Conservation (phyloP, 108 stramenopile genomes). For the Nannochloropsis salina region DNA sequence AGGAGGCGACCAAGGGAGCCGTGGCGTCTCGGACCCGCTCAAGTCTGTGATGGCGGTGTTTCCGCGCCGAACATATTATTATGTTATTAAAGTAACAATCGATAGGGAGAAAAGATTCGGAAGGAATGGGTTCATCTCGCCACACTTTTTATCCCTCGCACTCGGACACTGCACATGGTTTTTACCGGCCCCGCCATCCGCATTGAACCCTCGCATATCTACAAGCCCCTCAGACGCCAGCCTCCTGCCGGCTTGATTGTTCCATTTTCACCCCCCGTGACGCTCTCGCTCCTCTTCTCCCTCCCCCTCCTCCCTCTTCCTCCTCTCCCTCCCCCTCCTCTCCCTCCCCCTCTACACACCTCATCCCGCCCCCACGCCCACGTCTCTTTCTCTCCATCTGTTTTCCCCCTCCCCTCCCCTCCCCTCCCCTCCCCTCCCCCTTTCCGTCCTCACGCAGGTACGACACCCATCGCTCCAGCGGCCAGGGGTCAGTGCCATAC, state of each 20-base stretch:
- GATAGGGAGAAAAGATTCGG: too few species aligned
- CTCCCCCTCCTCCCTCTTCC: background rate
- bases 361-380: background rate
- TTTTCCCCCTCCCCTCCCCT: background rate
- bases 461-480: background rate
- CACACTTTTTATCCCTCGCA: too few species aligned
- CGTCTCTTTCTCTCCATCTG: background rate
- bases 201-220: too few species aligned
- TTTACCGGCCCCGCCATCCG: too few species aligned
- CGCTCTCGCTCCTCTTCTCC: background rate
- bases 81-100: too few species aligned
- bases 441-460: background rate
- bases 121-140: too few species aligned
- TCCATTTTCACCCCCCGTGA: background rate
- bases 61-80: too few species aligned
- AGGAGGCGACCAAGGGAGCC: too few species aligned
- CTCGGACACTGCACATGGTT: too few species aligned
- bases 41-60: too few species aligned
- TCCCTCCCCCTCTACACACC: background rate
- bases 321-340: background rate
- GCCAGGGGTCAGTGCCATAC: slow-evolving; percentile 2
- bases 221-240: background rate
- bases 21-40: too few species aligned
- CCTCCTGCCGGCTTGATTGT: background rate
- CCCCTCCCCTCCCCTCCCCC: background rate